phyloP scores from a whole-genome alignment of 148 eudicot species.

The Polygonum aviculare region DNA sequence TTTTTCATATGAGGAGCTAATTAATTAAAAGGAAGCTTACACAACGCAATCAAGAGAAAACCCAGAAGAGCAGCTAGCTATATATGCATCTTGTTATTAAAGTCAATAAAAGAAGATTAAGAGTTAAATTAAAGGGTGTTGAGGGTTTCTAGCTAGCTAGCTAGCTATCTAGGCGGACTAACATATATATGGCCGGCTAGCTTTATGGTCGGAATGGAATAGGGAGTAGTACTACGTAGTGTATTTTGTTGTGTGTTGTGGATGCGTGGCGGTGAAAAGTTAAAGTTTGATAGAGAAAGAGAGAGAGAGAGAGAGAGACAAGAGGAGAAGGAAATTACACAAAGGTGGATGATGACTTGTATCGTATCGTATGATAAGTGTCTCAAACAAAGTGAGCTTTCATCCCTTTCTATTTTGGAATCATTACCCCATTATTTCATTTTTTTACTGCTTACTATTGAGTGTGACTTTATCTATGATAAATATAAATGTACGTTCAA shows the following conservation, averaged over 20 bases:
- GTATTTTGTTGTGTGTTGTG: background rate
- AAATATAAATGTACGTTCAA: too few species aligned
- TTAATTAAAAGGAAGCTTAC: background rate
- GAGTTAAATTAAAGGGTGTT: background rate
- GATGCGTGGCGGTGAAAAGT: slow-evolving; percentile 4
- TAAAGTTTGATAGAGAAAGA: background rate
- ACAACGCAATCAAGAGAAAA: background rate
- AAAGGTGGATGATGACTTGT: slow-evolving; percentile 7
- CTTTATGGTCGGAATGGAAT: background rate
- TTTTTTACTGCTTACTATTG: background rate
- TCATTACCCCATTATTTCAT: background rate
- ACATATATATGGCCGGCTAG: background rate
- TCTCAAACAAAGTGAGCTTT: slow-evolving; percentile 1
- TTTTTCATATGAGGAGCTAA: background rate
- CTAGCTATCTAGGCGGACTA: background rate
- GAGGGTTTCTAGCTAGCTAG: background rate
- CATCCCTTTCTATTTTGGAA: slow-evolving; percentile 2
- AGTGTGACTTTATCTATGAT: too few species aligned
- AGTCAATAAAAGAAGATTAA: background rate
- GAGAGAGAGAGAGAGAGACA: background rate
- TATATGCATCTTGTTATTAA: background rate
- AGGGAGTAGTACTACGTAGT: background rate
- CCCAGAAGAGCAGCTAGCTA: background rate
- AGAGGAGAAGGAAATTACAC: background rate
- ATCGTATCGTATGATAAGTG: background rate